phyloP scores from a whole-genome alignment of 2,329 filamentous ascomycete species.

The Cladosporium cucumerinum region DNA sequence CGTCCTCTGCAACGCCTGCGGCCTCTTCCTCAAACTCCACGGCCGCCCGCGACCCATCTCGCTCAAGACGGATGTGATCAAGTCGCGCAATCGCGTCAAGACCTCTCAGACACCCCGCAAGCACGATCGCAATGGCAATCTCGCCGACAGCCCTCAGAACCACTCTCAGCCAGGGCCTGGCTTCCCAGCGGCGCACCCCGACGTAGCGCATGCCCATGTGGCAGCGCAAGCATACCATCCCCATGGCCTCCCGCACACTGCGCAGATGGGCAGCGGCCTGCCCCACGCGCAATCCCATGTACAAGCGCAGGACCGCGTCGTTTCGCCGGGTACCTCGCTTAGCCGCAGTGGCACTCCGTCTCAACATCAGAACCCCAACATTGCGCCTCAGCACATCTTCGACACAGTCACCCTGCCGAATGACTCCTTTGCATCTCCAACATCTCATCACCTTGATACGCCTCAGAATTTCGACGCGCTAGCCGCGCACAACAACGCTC shows the following conservation, averaged over 20 bases:
- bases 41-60: constrained; percentile 90
- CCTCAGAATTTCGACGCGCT: constrained; percentile 78
- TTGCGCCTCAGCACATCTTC: constrained; percentile 74
- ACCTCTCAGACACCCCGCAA: constrained; percentile 65
- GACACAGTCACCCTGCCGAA: constrained; percentile 65
- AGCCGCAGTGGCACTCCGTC: constrained; percentile 78
- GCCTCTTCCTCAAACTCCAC: constrained; percentile 94
- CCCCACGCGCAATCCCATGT: neutral
- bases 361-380: constrained; percentile 61
- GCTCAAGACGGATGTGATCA: constrained; percentile 98
- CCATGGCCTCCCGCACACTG: constrained; percentile 18
- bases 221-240: constrained; percentile 21
- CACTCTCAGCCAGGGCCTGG: constrained; percentile 14
- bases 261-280: constrained; percentile 5
- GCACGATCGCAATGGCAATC: constrained; percentile 63
- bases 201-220: constrained; percentile 15
- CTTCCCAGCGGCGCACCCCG: constrained; percentile 19
- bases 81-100: constrained; percentile 97
- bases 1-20: constrained; percentile 97
- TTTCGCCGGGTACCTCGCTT: constrained; percentile 38
- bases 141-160: constrained; percentile 37
- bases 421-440: constrained; percentile 61
- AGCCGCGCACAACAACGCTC: constrained; percentile 72
- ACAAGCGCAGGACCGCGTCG: constrained; percentile 1
- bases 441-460: constrained; percentile 54